Conservation (phyloP, 2,329 filamentous ascomycete species). For the Cytospora piceicola region DNA sequence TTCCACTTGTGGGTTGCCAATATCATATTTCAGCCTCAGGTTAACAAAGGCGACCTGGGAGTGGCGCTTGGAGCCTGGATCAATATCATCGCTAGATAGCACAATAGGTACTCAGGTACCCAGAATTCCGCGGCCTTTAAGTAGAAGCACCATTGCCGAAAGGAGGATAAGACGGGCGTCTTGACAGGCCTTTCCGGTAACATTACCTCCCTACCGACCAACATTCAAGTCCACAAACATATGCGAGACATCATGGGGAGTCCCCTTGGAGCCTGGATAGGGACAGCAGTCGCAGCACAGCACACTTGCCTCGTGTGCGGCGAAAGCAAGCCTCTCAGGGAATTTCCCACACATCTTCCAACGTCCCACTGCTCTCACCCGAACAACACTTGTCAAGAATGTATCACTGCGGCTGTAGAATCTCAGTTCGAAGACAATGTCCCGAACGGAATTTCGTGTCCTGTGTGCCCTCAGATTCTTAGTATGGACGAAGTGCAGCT, state of each 20-base stretch:
- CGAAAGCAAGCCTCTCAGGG: background rate
- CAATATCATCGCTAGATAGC: background rate
- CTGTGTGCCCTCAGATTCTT: background rate
- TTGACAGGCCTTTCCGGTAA: no score
- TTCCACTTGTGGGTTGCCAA: no score
- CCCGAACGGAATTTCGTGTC: background rate
- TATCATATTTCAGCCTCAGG: background rate
- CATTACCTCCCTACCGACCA: background rate
- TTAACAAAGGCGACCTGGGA: background rate
- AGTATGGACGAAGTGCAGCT: background rate
- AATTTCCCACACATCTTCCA: background rate
- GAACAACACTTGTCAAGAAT: constrained; percentile 3
- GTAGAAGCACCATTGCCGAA: background rate
- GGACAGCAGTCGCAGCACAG: background rate
- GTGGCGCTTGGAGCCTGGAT: background rate
- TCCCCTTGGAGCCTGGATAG: background rate
- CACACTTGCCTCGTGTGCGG: background rate
- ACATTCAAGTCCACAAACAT: background rate
- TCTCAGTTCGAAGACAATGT: background rate
- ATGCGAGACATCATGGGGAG: no score
- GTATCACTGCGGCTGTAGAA: background rate
- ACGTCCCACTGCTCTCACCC: background rate
- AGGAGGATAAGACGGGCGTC: background rate
- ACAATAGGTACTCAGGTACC: no score
- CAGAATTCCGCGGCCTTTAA: background rate